Evolutionary conservation across 1,284 basidiomycete species (phyloP), one percentile per base, ranked within the genome.

Genomic region (Tetrapyrgos nigripes): DNA sequence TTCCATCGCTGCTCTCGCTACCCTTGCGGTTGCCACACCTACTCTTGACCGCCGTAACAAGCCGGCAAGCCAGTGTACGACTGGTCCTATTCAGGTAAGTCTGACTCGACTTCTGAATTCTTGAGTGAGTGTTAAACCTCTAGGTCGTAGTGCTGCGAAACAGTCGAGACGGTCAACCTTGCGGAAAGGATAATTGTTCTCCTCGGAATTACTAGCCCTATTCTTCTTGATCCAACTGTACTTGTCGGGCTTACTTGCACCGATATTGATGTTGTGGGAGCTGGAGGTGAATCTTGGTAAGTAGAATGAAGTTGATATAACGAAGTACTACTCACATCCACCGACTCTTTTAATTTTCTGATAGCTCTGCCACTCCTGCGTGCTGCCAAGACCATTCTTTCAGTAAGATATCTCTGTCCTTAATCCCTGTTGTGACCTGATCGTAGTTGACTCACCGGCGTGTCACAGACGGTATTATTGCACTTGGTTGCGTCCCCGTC

Each of bases 141-240:
- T n/a, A n/a, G n/a, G n/a, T 40, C 14, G 17, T n/a, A 68, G 61
- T 70, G 69, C 64, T 70, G 69, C 65, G 53, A 66, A 40, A 58
- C 53, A 24, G 64, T 65, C 37, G 26, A 60, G 48, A 19, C 47
- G 10, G 62, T 60, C 28, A 24, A 37, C 43, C 1, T 50, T 24
- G 40, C 37, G 23, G 59, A 48, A 21, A 48, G 24, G 11, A 13
- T 37, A 27, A 60, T 72, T 47, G 62, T 70, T 37, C 60, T 65
- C 17, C 67, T 72, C 27, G 64, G 64, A 11, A 62, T 68, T n/a
- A n/a, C n/a, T n/a, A n/a, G n/a, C n/a, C 31, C 31, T 8, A 17
- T 40, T 40, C 5, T 53, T 4, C 33, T 4, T n/a, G 24, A 6
- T 23, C 4, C 26, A 10, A 53, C 19, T 23, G 29, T 37, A 9